Conservation (phyloP, 2,329 filamentous ascomycete genomes). For the Apiospora pterosperma region DNA sequence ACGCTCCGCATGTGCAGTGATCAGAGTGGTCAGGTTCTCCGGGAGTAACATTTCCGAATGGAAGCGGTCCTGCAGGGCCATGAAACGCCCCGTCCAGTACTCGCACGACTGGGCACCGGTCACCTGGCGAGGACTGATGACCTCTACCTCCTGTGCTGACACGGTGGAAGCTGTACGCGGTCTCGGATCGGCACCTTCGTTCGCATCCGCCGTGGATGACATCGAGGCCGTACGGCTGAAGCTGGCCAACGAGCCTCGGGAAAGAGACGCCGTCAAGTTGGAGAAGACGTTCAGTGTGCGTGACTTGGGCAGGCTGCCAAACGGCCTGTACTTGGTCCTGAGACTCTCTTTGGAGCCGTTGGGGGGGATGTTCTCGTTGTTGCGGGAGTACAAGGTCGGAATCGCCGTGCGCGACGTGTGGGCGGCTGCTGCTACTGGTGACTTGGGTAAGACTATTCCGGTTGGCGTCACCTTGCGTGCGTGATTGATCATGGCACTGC, state of each 20-base stretch:
- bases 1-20: constrained; percentile 17
- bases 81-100: constrained; percentile 63
- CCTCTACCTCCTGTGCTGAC: background rate
- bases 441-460: background rate
- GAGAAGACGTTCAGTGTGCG: constrained; percentile 42
- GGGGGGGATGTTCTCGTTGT: constrained; percentile 24
- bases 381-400: constrained; percentile 1
- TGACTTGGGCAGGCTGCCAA: constrained; percentile 37
- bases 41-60: constrained; percentile 37
- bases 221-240: constrained; percentile 37
- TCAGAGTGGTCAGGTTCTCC: constrained; percentile 19
- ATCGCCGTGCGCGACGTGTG: constrained; percentile 5
- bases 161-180: background rate
- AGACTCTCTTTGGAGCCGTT: constrained; percentile 8
- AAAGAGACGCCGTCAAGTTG: constrained; percentile 42
- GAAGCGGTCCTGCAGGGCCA: constrained; percentile 52
- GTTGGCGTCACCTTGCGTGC: background rate
- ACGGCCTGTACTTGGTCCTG: constrained; percentile 9
- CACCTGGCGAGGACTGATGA: constrained; percentile 28
- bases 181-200: background rate
- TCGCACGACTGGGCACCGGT: constrained; percentile 40
- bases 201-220: constrained; percentile 13
- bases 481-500: background rate
- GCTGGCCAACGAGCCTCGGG: constrained; percentile 27
- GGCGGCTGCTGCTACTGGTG: background rate